Evolutionary conservation across 78 protist genomes (phyloP), one percentile per base, ranked within the genome.

Genomic region (Polysphondylium violaceum): DNA sequence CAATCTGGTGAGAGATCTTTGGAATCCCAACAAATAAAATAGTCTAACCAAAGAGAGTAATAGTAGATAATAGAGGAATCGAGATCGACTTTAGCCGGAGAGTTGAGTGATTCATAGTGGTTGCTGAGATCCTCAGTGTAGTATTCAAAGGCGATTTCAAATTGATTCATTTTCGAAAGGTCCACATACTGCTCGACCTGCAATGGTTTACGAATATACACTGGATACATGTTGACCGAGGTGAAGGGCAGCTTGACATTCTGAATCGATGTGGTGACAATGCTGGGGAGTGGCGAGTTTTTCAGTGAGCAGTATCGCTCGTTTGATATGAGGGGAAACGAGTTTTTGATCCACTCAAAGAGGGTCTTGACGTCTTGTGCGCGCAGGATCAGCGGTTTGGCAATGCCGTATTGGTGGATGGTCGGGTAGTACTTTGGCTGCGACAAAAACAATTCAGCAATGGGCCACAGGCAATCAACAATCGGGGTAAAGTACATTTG

Each of bases 401-500:
- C 4, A 47, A 8, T 14, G 11, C 11, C 53, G 11, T 11, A 11
- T 47, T 11, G 8, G n/a, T n/a, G n/a, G n/a, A n/a, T n/a, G n/a
- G n/a, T n/a, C n/a, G n/a, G n/a, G n/a, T n/a, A n/a, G n/a, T n/a
- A n/a, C n/a, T n/a, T n/a, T n/a, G n/a, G n/a, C n/a, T n/a, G n/a
- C 6, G 63, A 4, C 29, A 75, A 41, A 2, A 75, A 1, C 3
- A 59, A 12, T 31, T 72, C 69, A 31, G 41, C 3, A 25, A 75
- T 55, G 23, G 81, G 36, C 91, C 91, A 83, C 19, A 83, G n/a
- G 1, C 44, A 53, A 59, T 83, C 91, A 17, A 50, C 44, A n/a
- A 50, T 16, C 29, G 76, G 41, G 19, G 55, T 27, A 25, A 71
- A n/a, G 17, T 38, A 83, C 2, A 2, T 2, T 19, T 27, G 16